Percentiles rank a stretch among this genome's conserved stretches.
Conservation (phyloP, 306 rosid genomes). For the Rubus parviflorus region DNA sequence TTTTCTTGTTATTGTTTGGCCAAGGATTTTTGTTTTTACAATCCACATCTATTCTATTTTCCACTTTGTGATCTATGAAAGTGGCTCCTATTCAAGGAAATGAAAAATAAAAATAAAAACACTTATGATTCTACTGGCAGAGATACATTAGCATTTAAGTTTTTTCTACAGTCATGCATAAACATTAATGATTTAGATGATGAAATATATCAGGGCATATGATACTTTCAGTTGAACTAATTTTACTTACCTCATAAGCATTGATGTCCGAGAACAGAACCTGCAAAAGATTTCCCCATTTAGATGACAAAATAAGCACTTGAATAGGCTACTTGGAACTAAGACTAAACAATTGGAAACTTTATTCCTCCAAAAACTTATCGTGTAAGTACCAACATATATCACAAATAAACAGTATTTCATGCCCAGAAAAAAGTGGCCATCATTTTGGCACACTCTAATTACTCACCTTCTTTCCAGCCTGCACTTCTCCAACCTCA, state of each 20-base stretch:
- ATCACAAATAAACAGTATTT: background rate
- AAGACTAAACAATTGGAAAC: background rate
- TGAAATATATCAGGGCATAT: background rate
- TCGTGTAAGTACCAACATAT: background rate
- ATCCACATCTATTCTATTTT: background rate
- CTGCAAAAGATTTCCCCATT: constrained; percentile 45
- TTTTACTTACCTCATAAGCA: constrained; percentile 75
- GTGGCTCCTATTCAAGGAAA: background rate
- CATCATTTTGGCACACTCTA: background rate
- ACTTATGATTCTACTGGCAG: background rate
- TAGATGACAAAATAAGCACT: constrained; percentile 2
- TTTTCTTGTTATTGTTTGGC: background rate
- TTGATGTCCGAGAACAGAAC: constrained; percentile 85
- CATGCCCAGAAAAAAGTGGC: background rate
- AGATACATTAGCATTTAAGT: too few relatives aligned
- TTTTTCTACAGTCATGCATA: background rate
- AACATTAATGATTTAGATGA: background rate
- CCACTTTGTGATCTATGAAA: background rate
- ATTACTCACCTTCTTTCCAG: constrained; percentile 71
- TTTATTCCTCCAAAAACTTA: background rate
- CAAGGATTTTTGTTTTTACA: background rate
- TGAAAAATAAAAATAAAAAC: background rate
- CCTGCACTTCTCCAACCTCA: constrained; percentile 66
- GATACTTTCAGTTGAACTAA: background rate
- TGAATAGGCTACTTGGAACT: background rate